These are phyloP conservation scores for Thermoascus crustaceus DNA, from an alignment of 2,329 filamentous ascomycete genomes.

Conservation along the genomic window DNA sequence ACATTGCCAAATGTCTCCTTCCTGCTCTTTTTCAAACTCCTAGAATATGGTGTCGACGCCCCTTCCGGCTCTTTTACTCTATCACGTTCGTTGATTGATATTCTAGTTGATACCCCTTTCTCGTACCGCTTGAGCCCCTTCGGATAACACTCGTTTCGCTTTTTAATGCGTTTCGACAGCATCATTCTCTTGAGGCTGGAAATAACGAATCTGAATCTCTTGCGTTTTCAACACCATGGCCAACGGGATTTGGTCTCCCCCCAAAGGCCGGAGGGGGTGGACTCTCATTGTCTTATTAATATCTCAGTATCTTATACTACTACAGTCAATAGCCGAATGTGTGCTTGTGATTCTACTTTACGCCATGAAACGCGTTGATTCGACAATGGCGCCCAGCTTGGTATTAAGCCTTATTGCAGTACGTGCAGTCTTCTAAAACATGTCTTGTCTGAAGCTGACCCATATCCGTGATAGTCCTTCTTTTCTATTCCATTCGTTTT, in stretches of 20 bases:
- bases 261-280: slow-evolving; percentile 24
- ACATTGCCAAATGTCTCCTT: no score
- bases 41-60: no score
- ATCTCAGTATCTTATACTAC: slow-evolving; percentile 26
- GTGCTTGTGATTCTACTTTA: slow-evolving; percentile 29
- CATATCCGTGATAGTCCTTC: slow-evolving; percentile 19
- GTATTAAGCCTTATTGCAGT: slow-evolving; percentile 29
- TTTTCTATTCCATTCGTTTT: slow-evolving; percentile 28
- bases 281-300: slow-evolving; percentile 29
- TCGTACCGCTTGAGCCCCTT: neutral
- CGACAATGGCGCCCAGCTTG: slow-evolving; percentile 30
- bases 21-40: no score
- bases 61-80: neutral
- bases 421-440: slow-evolving; percentile 11
- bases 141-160: no score
- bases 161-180: neutral
- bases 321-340: slow-evolving; percentile 28
- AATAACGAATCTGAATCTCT: slow-evolving; percentile 4
- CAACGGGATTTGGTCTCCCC: slow-evolving; percentile 9
- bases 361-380: slow-evolving; percentile 25
- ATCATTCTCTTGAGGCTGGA: neutral
- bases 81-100: slow-evolving; percentile 1
- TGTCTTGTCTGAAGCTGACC: slow-evolving; percentile 4
- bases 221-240: slow-evolving; percentile 11
- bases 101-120: neutral